A percentile compares a stretch with the other conserved stretches of the same genome.
Evolutionary conservation across 805 yeast genomes (phyloP).

Genomic region (Starmerella stellata): DNA sequence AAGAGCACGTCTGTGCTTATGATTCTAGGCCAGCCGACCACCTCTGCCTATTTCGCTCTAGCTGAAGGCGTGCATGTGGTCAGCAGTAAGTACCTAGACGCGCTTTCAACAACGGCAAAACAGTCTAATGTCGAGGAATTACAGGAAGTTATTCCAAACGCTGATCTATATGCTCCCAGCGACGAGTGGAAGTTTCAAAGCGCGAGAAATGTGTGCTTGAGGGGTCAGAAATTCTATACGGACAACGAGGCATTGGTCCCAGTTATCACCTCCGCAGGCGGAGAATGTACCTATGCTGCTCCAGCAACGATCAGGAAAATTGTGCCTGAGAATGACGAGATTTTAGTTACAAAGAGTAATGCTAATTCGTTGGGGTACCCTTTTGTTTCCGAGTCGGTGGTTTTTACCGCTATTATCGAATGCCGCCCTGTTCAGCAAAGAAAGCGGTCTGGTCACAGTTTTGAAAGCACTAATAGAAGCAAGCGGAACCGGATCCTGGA

Average conservation of each 20-base stretch:
- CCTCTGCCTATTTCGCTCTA: slow-evolving; percentile 23
- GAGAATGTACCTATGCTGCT: too few relatives aligned
- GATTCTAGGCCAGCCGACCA: slow-evolving; percentile 16
- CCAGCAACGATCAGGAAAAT: too few relatives aligned
- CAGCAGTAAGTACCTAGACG: slow-evolving; percentile 15
- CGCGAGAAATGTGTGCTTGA: slow-evolving; percentile 17
- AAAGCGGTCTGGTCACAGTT: background rate
- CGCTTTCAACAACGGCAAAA: slow-evolving; percentile 11
- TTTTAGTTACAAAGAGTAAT: too few relatives aligned
- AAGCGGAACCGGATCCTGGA: background rate
- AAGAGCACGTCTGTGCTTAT: slow-evolving; percentile 20
- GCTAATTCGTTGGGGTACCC: too few relatives aligned
- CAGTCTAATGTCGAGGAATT: slow-evolving; percentile 14
- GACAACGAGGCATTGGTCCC: background rate
- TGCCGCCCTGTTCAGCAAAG: background rate
- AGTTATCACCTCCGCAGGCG: background rate
- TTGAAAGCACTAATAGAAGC: background rate
- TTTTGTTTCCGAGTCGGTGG: too few relatives aligned
- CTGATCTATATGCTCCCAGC: slow-evolving; percentile 16
- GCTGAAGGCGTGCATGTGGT: slow-evolving; percentile 22
- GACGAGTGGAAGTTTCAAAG: slow-evolving; percentile 16
- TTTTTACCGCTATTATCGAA: background rate
- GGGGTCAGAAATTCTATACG: slow-evolving; percentile 14
- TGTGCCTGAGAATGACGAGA: too few relatives aligned
- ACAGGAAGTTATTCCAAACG: slow-evolving; percentile 17